These are phyloP conservation scores for Tetrapisispora taiwanensis DNA, from an alignment of 805 yeast genomes.

Conservation along the genomic window DNA sequence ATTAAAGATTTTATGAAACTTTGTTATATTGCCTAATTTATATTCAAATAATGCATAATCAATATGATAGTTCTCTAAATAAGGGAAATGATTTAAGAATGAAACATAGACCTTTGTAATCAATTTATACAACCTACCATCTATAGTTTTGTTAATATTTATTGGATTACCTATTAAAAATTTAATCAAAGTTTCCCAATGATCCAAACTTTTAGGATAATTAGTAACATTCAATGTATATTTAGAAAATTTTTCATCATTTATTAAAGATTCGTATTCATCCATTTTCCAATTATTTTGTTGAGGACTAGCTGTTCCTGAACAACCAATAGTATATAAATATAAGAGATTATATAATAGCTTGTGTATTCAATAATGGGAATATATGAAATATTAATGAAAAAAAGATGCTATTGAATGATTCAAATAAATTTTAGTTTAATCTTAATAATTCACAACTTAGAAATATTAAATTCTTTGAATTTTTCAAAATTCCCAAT, in stretches of 20 bases:
- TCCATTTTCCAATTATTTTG: constrained; percentile 12
- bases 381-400: too few species aligned
- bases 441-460: too few species aligned
- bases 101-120: constrained; percentile 22
- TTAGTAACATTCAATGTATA: constrained; percentile 19
- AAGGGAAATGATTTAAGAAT: constrained; percentile 24
- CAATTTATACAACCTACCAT: constrained; percentile 11
- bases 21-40: constrained; percentile 22
- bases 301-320: neutral
- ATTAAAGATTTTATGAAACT: constrained; percentile 20
- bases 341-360: too few species aligned
- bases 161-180: constrained; percentile 15
- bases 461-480: too few species aligned
- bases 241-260: constrained; percentile 18
- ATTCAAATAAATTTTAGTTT: too few species aligned
- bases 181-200: constrained; percentile 27
- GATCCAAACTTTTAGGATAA: constrained; percentile 18
- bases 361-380: too few species aligned
- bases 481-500: too few species aligned
- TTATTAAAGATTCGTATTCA: constrained; percentile 11
- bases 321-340: too few species aligned
- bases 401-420: too few species aligned
- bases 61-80: constrained; percentile 26
- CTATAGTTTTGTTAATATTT: constrained; percentile 22
- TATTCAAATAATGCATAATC: constrained; percentile 29